Evolutionary conservation across 495 filamentous ascomycete genomes (phyloP).

Genomic region (Penicillium longicatenatum): DNA sequence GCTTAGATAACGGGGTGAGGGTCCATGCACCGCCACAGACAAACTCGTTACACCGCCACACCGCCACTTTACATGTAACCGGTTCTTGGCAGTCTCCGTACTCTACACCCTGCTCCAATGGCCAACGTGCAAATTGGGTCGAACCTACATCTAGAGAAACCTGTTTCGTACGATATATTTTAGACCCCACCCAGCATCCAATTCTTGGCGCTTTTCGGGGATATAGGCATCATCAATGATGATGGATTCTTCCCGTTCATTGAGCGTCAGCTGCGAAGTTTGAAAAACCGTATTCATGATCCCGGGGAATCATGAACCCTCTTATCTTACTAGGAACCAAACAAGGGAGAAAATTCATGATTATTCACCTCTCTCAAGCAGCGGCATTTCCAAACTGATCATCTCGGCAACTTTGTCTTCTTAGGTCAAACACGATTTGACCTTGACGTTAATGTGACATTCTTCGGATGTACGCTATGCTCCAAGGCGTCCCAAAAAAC

Average conservation of each 20-base stretch:
- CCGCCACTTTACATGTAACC: slow-evolving; percentile 16
- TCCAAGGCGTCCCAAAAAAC: slow-evolving; percentile 23
- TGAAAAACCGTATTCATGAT: slow-evolving; percentile 52
- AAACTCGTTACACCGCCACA: slow-evolving; percentile 19
- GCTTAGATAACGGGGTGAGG: slow-evolving; percentile 29
- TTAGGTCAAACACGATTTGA: slow-evolving; percentile 33
- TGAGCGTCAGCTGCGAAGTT: slow-evolving; percentile 44
- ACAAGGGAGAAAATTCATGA: slow-evolving; percentile 23
- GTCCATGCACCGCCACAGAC: slow-evolving; percentile 21
- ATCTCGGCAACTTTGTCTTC: slow-evolving; percentile 27
- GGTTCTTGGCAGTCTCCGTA: neutral
- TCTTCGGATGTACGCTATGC: slow-evolving; percentile 49
- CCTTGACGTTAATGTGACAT: slow-evolving; percentile 33
- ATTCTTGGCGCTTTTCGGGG: slow-evolving; percentile 58
- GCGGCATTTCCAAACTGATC: slow-evolving; percentile 7
- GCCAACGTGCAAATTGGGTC: slow-evolving; percentile 55
- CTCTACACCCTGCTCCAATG: neutral
- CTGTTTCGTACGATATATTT: slow-evolving; percentile 48
- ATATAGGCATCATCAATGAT: slow-evolving; percentile 53
- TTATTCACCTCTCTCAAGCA: slow-evolving; percentile 25
- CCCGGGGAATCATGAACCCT: slow-evolving; percentile 61
- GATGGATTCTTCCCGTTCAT: slow-evolving; percentile 46
- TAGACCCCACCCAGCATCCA: slow-evolving; percentile 44
- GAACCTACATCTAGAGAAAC: slow-evolving; percentile 58
- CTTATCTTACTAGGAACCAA: slow-evolving; percentile 41